phyloP scores from a whole-genome alignment of 129 eudicot genomes.

The sunflower (Helianthus annuus) region DNA sequence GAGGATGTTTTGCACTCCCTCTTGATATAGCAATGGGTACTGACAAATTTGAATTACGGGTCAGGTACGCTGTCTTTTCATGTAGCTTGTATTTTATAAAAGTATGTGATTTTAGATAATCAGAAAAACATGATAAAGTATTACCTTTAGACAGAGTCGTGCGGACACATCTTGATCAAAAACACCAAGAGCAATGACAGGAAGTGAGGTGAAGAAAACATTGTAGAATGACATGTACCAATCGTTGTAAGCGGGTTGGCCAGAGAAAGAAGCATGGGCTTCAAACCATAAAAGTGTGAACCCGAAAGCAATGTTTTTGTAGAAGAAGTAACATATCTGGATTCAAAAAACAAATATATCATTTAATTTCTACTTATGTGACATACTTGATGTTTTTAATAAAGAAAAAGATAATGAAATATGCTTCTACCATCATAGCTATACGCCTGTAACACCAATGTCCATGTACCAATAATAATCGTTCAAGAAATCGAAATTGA shows the following conservation, averaged over 20 bases:
- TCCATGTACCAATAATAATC: constrained; percentile 92
- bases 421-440: constrained; percentile 77
- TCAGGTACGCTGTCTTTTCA: constrained; percentile 11
- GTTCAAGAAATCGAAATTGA: constrained; percentile 88
- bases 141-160: constrained; percentile 90
- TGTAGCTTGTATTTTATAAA: background rate
- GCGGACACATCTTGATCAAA: constrained; percentile 98
- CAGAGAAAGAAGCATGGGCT: constrained; percentile 94
- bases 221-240: constrained; percentile 97
- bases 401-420: constrained; percentile 4
- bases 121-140: background rate
- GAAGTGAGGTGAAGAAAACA: constrained; percentile 98
- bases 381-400: background rate
- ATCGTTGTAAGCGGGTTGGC: constrained; percentile 94
- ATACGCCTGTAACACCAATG: constrained; percentile 99
- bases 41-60: constrained; percentile 22
- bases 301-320: constrained; percentile 91
- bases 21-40: constrained; percentile 83
- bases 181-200: constrained; percentile 98
- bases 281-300: constrained; percentile 98
- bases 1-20: constrained; percentile 76
- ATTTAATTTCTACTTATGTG: constrained; percentile 1
- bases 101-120: background rate
- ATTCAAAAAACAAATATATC: background rate
- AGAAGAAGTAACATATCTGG: constrained; percentile 98